Evolutionary conservation across 2,329 filamentous ascomycete genomes (phyloP).

Genomic region (Dactylella cylindrospora): DNA sequence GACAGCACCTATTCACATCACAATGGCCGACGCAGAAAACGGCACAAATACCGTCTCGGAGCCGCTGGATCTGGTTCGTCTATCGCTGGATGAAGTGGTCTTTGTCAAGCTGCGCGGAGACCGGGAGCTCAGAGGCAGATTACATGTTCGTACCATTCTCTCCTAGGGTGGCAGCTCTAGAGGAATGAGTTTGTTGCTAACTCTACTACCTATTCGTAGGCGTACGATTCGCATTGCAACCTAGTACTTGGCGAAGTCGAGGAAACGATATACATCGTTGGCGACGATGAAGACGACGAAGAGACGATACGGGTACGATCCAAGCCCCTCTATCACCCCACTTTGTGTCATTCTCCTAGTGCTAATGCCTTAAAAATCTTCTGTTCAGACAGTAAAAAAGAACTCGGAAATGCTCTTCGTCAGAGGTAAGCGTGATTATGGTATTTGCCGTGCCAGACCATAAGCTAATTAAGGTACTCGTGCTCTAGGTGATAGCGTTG

Average conservation of each 20-base stretch:
- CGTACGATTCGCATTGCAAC: slow-evolving; percentile 98
- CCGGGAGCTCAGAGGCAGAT: slow-evolving; percentile 87
- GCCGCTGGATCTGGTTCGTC: slow-evolving; percentile 90
- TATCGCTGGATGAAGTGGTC: slow-evolving; percentile 92
- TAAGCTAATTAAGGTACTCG: slow-evolving; percentile 30
- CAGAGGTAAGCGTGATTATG: slow-evolving; percentile 65
- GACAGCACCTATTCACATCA: slow-evolving; percentile 45
- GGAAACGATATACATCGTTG: slow-evolving; percentile 92
- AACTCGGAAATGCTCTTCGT: slow-evolving; percentile 99
- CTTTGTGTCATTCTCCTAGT: neutral
- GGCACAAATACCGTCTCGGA: slow-evolving; percentile 72
- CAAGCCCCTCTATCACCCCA: neutral
- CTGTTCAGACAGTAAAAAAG: slow-evolving; percentile 78
- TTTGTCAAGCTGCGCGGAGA: slow-evolving; percentile 97
- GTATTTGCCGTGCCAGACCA: slow-evolving; percentile 48
- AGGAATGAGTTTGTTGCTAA: slow-evolving; percentile 6
- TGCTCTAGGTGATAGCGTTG: slow-evolving; percentile 67
- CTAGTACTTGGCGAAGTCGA: slow-evolving; percentile 93
- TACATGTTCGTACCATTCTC: slow-evolving; percentile 71
- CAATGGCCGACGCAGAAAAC: slow-evolving; percentile 80
- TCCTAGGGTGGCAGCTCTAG: neutral
- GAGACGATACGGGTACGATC: slow-evolving; percentile 69
- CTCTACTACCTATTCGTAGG: slow-evolving; percentile 59
- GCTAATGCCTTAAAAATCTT: neutral
- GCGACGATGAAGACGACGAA: slow-evolving; percentile 79